phyloP scores from a whole-genome alignment of 768 basidiomycete species.

The Arthromyces matolae region DNA sequence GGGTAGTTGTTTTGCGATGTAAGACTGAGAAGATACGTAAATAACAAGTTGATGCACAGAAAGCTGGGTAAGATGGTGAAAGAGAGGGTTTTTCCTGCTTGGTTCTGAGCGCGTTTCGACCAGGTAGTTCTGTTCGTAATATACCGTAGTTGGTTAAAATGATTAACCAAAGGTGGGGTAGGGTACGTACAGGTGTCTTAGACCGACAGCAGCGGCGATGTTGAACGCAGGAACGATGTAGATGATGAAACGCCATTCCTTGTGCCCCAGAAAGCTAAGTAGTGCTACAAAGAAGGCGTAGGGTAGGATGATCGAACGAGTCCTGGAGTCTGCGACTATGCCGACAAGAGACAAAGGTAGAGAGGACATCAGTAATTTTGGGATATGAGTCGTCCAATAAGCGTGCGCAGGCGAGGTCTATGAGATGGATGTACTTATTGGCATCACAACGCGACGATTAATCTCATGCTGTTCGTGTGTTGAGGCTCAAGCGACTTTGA shows the following conservation, averaged over 20 bases:
- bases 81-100: constrained; percentile 41
- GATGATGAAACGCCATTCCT: constrained; percentile 96
- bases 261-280: constrained; percentile 82
- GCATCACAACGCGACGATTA: too few relatives aligned
- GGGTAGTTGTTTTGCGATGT: constrained; percentile 83
- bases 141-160: background rate
- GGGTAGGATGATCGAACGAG: constrained; percentile 49
- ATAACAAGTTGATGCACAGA: constrained; percentile 49
- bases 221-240: constrained; percentile 85
- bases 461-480: too few relatives aligned
- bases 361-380: constrained; percentile 70
- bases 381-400: constrained; percentile 68
- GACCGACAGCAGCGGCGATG: constrained; percentile 67
- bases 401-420: constrained; percentile 68
- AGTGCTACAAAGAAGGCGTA: constrained; percentile 50
- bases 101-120: constrained; percentile 46
- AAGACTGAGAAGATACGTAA: constrained; percentile 49
- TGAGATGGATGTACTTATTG: too few relatives aligned
- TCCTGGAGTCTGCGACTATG: constrained; percentile 39
- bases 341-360: constrained; percentile 61
- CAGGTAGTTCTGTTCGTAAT: constrained; percentile 36
- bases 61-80: constrained; percentile 42
- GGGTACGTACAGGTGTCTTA: constrained; percentile 57
- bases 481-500: too few relatives aligned
- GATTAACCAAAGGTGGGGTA: background rate